These are phyloP conservation scores for Spathaspora hagerdaliae DNA, from an alignment of 805 yeast genomes.

Conservation along the genomic window DNA sequence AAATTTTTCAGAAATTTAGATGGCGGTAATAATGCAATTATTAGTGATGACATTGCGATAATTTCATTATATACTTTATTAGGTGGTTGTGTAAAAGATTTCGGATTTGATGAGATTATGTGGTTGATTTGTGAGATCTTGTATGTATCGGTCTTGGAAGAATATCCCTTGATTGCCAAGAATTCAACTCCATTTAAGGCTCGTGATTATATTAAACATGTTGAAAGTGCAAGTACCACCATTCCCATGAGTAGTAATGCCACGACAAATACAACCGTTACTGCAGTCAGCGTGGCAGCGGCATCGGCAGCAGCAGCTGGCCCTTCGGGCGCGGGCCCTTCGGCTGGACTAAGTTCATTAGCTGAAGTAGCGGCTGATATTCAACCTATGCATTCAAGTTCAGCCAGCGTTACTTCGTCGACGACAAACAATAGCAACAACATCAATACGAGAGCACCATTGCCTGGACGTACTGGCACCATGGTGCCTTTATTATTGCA, in stretches of 20 bases:
- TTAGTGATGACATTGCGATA: constrained; percentile 47
- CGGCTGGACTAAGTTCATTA: constrained; percentile 23
- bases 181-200: constrained; percentile 24
- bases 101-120: constrained; percentile 71
- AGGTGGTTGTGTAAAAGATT: constrained; percentile 73
- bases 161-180: constrained; percentile 62
- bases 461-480: neutral
- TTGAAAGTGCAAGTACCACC: neutral
- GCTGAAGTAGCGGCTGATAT: constrained; percentile 28
- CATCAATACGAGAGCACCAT: neutral
- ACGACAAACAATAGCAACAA: neutral
- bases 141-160: constrained; percentile 54
- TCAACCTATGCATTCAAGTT: constrained; percentile 2
- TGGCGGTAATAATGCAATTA: no score
- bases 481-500: neutral
- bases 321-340: neutral
- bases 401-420: neutral
- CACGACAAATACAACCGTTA: neutral
- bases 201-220: constrained; percentile 1
- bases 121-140: constrained; percentile 65
- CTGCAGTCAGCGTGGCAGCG: neutral
- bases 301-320: neutral
- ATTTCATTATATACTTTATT: constrained; percentile 54
- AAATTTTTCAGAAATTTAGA: constrained; percentile 46
- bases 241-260: neutral